These are phyloP conservation scores for Kentomonas sorsogonicus DNA, from an alignment of 208 protist genomes.

Conservation along the genomic window DNA sequence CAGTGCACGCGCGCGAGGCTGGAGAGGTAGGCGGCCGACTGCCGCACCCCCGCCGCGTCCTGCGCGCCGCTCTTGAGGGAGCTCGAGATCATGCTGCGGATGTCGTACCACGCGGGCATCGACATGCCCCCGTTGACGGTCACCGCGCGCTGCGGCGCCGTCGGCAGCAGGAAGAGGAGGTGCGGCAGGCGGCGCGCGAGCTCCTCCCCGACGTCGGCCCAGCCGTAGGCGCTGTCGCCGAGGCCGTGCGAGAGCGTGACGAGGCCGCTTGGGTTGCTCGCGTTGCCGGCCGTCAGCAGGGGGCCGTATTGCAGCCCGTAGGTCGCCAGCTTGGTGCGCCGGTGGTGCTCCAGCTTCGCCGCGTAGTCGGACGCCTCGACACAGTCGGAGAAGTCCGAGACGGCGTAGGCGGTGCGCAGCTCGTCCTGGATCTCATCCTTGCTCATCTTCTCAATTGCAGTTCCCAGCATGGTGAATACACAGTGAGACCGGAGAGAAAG, in stretches of 20 bases:
- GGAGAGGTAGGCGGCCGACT: constrained; percentile 66
- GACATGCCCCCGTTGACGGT: constrained; percentile 82
- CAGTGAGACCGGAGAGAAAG: background rate
- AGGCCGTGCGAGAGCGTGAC: constrained; percentile 91
- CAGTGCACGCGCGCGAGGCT: constrained; percentile 51
- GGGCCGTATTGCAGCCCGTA: constrained; percentile 59
- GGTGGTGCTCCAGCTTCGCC: constrained; percentile 41
- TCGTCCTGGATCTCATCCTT: constrained; percentile 65
- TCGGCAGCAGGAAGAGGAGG: constrained; percentile 89
- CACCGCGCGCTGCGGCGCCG: constrained; percentile 69
- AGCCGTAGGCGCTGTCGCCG: constrained; percentile 84
- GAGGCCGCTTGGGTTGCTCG: constrained; percentile 51
- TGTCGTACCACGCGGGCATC: constrained; percentile 94
- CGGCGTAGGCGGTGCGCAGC: constrained; percentile 49
- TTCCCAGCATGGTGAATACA: constrained; percentile 9
- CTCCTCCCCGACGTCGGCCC: constrained; percentile 70
- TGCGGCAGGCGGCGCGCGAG: constrained; percentile 63
- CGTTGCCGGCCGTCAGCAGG: constrained; percentile 67
- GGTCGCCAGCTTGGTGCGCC: constrained; percentile 23
- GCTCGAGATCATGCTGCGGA: constrained; percentile 40
- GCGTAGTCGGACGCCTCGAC: constrained; percentile 64
- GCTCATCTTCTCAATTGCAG: constrained; percentile 36
- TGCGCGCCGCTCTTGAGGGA: constrained; percentile 26
- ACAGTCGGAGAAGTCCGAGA: constrained; percentile 63
- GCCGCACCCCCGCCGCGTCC: constrained; percentile 35